A percentile compares a stretch with the other conserved stretches of the same genome.
Conservation (phyloP, 169 alveolate species). For the Plasmodium reichenowi region DNA sequence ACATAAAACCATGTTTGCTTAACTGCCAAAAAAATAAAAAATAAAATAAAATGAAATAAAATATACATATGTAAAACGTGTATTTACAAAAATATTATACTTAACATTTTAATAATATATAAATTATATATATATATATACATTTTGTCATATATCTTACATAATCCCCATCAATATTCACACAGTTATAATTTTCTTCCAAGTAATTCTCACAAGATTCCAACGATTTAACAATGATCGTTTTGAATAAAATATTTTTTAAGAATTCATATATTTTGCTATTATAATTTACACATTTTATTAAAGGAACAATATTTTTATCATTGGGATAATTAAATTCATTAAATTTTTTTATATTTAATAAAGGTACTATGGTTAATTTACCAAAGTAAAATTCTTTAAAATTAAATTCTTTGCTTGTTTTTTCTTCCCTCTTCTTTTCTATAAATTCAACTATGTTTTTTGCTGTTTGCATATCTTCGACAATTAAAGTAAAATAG, state of each 20-base stretch:
- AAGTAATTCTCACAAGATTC: slow-evolving; percentile 65
- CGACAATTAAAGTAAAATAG: slow-evolving; percentile 61
- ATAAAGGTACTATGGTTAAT: slow-evolving; percentile 70
- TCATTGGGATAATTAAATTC: slow-evolving; percentile 61
- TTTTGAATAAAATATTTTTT: slow-evolving; percentile 69
- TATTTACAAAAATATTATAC: neutral
- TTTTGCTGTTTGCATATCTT: slow-evolving; percentile 74
- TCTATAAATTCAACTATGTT: slow-evolving; percentile 72
- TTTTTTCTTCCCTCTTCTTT: slow-evolving; percentile 65
- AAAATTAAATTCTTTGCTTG: slow-evolving; percentile 59
- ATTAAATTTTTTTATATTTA: slow-evolving; percentile 54
- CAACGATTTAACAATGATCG: slow-evolving; percentile 63
- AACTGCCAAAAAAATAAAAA: slow-evolving; percentile 18
- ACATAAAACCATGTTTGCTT: slow-evolving; percentile 75
- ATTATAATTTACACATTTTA: slow-evolving; percentile 68
- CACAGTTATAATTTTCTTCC: slow-evolving; percentile 65
- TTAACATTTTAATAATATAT: neutral
- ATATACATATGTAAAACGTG: neutral
- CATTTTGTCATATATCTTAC: slow-evolving; percentile 23
- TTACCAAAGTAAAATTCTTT: slow-evolving; percentile 69
- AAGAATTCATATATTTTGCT: slow-evolving; percentile 67
- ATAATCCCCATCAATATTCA: slow-evolving; percentile 71
- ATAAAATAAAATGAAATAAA: neutral
- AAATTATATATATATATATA: neutral
- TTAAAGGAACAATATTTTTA: slow-evolving; percentile 70